Evolutionary conservation across 2,329 filamentous ascomycete genomes (phyloP).

Genomic region (Didymella glomerata): DNA sequence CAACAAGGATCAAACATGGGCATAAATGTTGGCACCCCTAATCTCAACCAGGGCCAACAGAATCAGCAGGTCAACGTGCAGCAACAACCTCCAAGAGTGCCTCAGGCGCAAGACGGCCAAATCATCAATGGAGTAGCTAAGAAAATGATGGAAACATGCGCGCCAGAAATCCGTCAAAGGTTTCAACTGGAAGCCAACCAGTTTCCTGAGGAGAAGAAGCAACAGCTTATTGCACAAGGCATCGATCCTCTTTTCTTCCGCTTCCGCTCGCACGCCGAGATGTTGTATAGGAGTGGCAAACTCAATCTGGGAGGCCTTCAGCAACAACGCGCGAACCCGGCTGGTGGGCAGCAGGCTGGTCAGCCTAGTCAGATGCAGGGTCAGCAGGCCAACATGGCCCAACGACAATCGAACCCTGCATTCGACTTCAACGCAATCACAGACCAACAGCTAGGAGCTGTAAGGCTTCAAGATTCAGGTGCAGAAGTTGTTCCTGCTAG

Average conservation of each 20-base stretch:
- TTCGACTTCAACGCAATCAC: conserved; percentile 65
- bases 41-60: conserved; percentile 41
- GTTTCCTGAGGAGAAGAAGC: conserved; percentile 57
- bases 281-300: conserved; percentile 37
- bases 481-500: conserved; percentile 71
- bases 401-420: conserved; percentile 42
- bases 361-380: conserved; percentile 42
- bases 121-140: conserved; percentile 57
- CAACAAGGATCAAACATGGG: conserved; percentile 46
- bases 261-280: conserved; percentile 59
- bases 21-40: conserved; percentile 37
- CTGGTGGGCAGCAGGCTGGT: conserved; percentile 39
- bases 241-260: conserved; percentile 61
- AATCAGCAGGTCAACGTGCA: conserved; percentile 46
- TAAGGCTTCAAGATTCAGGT: conserved; percentile 67
- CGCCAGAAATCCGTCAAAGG: conserved; percentile 58
- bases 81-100: conserved; percentile 34
- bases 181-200: conserved; percentile 54
- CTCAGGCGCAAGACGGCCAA: conserved; percentile 33
- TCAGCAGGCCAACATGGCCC: conserved; percentile 40
- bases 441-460: conserved; percentile 68
- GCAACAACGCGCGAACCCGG: conserved; percentile 25
- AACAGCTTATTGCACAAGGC: conserved; percentile 55
- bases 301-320: conserved; percentile 15
- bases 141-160: conserved; percentile 57